These are phyloP conservation scores for Graphiopsis chlorocephala DNA, from an alignment of 2,329 filamentous ascomycete species.

Conservation along the genomic window DNA sequence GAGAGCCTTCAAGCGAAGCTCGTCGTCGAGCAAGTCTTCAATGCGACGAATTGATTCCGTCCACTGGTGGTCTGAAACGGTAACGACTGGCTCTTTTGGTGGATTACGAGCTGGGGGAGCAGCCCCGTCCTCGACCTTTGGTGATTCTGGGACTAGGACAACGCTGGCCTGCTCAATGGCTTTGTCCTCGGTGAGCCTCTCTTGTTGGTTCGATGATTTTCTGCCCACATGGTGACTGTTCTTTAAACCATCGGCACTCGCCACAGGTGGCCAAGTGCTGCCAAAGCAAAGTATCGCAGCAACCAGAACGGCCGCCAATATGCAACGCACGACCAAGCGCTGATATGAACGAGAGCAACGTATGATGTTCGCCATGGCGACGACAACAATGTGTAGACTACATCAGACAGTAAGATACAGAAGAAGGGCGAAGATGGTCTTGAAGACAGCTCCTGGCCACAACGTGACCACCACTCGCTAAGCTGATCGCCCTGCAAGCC, in stretches of 20 bases:
- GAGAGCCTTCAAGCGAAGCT: slow-evolving; percentile 18
- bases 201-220: not conserved
- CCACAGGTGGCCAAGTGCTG: slow-evolving; percentile 10
- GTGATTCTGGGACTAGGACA: not conserved
- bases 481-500: not conserved
- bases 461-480: not conserved
- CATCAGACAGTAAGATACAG: not conserved
- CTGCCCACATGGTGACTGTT: not conserved
- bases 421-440: not conserved
- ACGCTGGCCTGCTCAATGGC: not conserved
- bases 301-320: not conserved
- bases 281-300: slow-evolving; percentile 1
- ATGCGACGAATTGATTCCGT: slow-evolving; percentile 7
- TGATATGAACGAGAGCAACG: slow-evolving; percentile 9
- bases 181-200: not conserved
- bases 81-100: not conserved
- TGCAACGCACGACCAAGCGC: not conserved
- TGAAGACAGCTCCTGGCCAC: not conserved
- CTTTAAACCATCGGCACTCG: not conserved
- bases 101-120: not conserved
- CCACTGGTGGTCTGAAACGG: not conserved
- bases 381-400: not conserved
- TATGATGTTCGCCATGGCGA: not conserved
- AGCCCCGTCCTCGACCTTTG: not conserved
- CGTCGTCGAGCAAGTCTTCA: slow-evolving; percentile 12